phyloP scores from a whole-genome alignment of 805 yeast species.

The Candida peoriensis region DNA sequence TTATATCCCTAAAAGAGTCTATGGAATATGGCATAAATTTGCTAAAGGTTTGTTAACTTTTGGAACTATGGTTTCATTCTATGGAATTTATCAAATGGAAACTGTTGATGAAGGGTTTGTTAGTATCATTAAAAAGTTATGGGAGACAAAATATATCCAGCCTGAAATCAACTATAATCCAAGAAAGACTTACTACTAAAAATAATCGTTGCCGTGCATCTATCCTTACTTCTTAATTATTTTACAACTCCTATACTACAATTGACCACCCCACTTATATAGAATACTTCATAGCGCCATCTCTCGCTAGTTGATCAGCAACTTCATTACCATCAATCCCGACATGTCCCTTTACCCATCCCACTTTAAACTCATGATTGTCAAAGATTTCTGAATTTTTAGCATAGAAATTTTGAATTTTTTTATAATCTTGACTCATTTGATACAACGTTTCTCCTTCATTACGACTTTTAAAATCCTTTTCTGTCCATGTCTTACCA shows the following conservation, averaged over 20 bases:
- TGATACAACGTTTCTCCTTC: slow-evolving; percentile 27
- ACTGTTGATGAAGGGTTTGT: slow-evolving; percentile 60
- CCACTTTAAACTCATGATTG: slow-evolving; percentile 37
- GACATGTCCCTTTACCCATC: slow-evolving; percentile 69
- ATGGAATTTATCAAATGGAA: slow-evolving; percentile 69
- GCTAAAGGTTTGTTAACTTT: slow-evolving; percentile 57
- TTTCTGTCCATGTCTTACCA: slow-evolving; percentile 48
- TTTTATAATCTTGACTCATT: slow-evolving; percentile 37
- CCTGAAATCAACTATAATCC: slow-evolving; percentile 16
- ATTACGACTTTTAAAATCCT: slow-evolving; percentile 44
- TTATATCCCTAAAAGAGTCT: slow-evolving; percentile 72
- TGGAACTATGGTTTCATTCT: slow-evolving; percentile 61
- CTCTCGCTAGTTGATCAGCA: slow-evolving; percentile 72
- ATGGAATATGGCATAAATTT: slow-evolving; percentile 55
- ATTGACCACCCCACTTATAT: too few species aligned
- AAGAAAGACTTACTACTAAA: too few species aligned
- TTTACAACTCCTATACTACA: too few species aligned
- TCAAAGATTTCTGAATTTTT: slow-evolving; percentile 19
- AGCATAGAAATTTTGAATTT: slow-evolving; percentile 34
- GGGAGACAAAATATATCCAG: slow-evolving; percentile 23
- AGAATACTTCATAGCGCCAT: slow-evolving; percentile 38
- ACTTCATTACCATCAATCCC: slow-evolving; percentile 67
- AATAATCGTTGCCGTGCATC: too few species aligned
- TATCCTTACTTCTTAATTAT: background rate
- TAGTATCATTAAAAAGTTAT: slow-evolving; percentile 36